Evolutionary conservation across 2,329 filamentous ascomycete species (phyloP).

Genomic region (Penicillium sclerotiorum): DNA sequence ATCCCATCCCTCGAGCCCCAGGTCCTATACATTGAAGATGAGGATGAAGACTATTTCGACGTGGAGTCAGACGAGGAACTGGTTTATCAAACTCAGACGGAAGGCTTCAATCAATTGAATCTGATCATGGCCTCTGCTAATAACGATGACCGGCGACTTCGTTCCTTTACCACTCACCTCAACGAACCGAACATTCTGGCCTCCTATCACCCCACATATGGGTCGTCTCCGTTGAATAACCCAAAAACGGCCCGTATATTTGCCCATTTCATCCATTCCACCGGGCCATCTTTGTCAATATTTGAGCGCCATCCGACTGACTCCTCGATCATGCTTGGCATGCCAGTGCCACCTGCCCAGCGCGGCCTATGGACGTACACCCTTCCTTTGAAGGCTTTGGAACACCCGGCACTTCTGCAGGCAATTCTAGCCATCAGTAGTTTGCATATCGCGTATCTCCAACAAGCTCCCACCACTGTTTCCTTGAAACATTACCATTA

Average conservation of each 20-base stretch:
- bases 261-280: constrained; percentile 88
- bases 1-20: constrained; percentile 21
- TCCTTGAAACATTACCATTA: constrained; percentile 92
- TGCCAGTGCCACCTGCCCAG: constrained; percentile 63
- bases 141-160: constrained; percentile 49
- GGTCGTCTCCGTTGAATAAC: constrained; percentile 75
- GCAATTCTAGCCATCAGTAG: constrained; percentile 86
- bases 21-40: constrained; percentile 51
- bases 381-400: constrained; percentile 79
- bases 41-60: constrained; percentile 65
- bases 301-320: constrained; percentile 83
- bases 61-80: constrained; percentile 64
- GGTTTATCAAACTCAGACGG: constrained; percentile 40
- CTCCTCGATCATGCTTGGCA: constrained; percentile 67
- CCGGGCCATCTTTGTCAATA: constrained; percentile 80
- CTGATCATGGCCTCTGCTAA: constrained; percentile 50
- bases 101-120: constrained; percentile 42
- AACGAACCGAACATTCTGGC: constrained; percentile 57
- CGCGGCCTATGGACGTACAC: constrained; percentile 69
- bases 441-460: constrained; percentile 82
- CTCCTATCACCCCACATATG: constrained; percentile 67
- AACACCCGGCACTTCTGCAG: constrained; percentile 84
- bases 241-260: constrained; percentile 80
- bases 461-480: constrained; percentile 71
- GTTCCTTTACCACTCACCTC: constrained; percentile 52